Percentiles rank a stretch among this genome's conserved stretches.
These are phyloP conservation scores for Prillingera fragicola DNA, from an alignment of 1,284 basidiomycete species.

Conservation along the genomic window DNA sequence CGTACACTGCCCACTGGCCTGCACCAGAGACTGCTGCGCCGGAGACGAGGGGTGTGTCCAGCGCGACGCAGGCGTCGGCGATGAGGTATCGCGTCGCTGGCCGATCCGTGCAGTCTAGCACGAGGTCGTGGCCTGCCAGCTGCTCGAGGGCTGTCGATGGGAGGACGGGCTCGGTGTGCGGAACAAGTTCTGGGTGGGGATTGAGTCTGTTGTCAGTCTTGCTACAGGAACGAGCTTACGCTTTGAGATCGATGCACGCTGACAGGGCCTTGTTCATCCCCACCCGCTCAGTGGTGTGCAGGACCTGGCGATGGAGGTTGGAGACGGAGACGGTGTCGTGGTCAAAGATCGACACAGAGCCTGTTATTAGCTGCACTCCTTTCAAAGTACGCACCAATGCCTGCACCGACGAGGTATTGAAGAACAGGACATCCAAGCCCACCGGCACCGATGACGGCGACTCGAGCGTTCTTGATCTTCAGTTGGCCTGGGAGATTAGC, in stretches of 20 bases:
- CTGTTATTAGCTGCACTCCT: slow-evolving; percentile 11
- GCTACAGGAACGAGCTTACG: slow-evolving; percentile 52
- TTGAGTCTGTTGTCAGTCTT: slow-evolving; percentile 60
- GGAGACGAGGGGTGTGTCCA: slow-evolving; percentile 74
- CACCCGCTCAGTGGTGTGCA: slow-evolving; percentile 75
- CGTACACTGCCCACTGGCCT: slow-evolving; percentile 80
- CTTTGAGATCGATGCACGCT: slow-evolving; percentile 61
- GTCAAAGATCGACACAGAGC: slow-evolving; percentile 73
- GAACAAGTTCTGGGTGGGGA: slow-evolving; percentile 57
- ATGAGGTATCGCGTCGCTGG: slow-evolving; percentile 86
- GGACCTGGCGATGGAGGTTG: slow-evolving; percentile 88
- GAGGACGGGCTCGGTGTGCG: slow-evolving; percentile 55
- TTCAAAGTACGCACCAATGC: slow-evolving; percentile 62
- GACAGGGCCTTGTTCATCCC: slow-evolving; percentile 79
- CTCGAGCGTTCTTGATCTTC: slow-evolving; percentile 65
- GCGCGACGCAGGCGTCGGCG: slow-evolving; percentile 76
- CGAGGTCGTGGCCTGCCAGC: slow-evolving; percentile 63
- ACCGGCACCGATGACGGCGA: slow-evolving; percentile 88
- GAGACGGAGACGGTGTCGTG: slow-evolving; percentile 85
- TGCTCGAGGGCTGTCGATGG: slow-evolving; percentile 59
- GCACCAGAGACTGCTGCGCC: slow-evolving; percentile 90
- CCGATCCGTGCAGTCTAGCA: slow-evolving; percentile 96
- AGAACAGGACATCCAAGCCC: slow-evolving; percentile 93
- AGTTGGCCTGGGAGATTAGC: slow-evolving; percentile 64
- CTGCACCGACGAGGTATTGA: slow-evolving; percentile 86